Percentiles rank a stretch among this genome's conserved stretches.
These are phyloP conservation scores for Diutina ranongensis DNA, from an alignment of 1,139 yeast genomes.

Conservation along the genomic window DNA sequence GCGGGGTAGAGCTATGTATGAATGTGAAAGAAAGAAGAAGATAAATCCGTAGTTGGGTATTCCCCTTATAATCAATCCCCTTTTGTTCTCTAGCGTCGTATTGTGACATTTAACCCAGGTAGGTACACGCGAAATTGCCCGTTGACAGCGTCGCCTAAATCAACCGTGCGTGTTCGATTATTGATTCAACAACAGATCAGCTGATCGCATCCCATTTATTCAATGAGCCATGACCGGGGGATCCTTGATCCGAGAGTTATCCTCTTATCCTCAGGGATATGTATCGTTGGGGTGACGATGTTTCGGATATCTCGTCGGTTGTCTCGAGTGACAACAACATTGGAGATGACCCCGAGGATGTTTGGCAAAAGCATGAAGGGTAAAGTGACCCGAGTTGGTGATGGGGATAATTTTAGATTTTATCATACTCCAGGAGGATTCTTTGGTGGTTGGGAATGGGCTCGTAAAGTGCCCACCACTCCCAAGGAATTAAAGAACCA, in stretches of 20 bases:
- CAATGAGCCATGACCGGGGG: no score
- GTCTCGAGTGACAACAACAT: neutral
- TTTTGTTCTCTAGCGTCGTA: no score
- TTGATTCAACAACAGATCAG: no score
- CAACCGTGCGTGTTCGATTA: no score
- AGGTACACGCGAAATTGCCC: no score
- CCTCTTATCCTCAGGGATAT: neutral
- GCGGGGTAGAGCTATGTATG: slow-evolving; percentile 3
- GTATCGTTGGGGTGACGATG: neutral
- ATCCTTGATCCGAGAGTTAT: no score
- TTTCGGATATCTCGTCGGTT: neutral
- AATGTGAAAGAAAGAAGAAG: slow-evolving; percentile 2
- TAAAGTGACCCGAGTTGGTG: slow-evolving; percentile 84
- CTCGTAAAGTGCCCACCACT: slow-evolving; percentile 37
- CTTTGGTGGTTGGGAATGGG: slow-evolving; percentile 90
- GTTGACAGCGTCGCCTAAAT: no score
- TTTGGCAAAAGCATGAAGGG: slow-evolving; percentile 39
- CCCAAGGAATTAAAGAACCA: slow-evolving; percentile 41
- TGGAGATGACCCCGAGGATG: neutral
- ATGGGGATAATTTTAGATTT: slow-evolving; percentile 89
- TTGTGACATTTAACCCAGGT: no score
- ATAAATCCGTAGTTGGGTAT: neutral
- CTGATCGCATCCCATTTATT: no score
- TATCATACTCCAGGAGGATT: slow-evolving; percentile 92
- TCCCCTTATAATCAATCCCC: no score